Evolutionary conservation across 192 early-diverging fungal species (phyloP).

Genomic region (Linnemannia schmuckeri): DNA sequence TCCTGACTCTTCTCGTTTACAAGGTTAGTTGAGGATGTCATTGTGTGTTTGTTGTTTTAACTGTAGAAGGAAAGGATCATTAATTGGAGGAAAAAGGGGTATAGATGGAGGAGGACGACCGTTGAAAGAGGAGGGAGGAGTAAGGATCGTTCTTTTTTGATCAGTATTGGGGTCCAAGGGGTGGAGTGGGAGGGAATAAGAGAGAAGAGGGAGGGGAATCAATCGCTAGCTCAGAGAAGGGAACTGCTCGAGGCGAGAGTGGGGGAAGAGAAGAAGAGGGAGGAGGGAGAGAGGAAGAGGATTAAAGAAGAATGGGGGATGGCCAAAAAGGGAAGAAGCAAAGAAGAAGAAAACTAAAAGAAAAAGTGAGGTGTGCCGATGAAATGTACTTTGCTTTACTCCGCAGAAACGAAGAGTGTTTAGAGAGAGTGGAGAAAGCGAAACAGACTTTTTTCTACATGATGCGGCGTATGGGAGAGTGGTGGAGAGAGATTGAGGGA

Average conservation of each 20-base stretch:
- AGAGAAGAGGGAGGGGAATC: not conserved
- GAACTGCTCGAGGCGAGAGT: not conserved
- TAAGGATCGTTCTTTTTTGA: not conserved
- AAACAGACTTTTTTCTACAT: no score
- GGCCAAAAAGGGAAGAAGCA: not conserved
- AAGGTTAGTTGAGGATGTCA: conserved; percentile 25
- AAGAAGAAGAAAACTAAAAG: conserved; percentile 1
- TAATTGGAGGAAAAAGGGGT: not conserved
- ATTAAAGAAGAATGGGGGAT: not conserved
- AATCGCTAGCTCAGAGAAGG: no score
- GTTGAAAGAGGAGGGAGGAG: not conserved
- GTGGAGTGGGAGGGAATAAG: not conserved
- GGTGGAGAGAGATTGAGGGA: no score
- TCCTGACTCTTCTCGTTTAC: conserved; percentile 19
- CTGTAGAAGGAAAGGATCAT: conserved; percentile 22
- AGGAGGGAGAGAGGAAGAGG: not conserved
- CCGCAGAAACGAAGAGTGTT: not conserved
- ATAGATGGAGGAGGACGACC: not conserved
- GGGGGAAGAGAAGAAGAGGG: not conserved
- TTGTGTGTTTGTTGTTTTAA: conserved; percentile 12
- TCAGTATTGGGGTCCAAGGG: not conserved
- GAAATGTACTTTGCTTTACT: not conserved
- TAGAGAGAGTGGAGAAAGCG: not conserved
- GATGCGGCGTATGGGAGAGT: no score
- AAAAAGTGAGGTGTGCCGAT: not conserved